Evolutionary conservation across 768 basidiomycete species (phyloP).

Genomic region (Psilocybe cubensis): DNA sequence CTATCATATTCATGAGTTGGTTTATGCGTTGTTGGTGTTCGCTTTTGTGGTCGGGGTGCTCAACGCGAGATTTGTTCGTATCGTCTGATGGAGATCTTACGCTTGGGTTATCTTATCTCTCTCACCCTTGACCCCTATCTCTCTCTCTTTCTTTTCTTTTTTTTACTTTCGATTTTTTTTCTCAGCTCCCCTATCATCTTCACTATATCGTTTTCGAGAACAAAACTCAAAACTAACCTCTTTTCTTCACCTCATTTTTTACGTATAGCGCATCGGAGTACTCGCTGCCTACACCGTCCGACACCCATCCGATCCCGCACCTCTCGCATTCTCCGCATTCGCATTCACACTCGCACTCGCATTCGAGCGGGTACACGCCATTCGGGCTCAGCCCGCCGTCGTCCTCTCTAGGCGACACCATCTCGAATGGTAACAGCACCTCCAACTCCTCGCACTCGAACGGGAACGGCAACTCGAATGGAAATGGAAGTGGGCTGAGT

Average conservation of each 20-base stretch:
- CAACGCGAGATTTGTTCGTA: too few species aligned
- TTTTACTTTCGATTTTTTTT: not conserved
- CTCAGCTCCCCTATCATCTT: too few species aligned
- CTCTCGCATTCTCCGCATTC: slow-evolving; percentile 17
- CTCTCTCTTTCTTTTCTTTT: not conserved
- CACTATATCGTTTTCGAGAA: too few species aligned
- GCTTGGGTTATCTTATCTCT: too few species aligned
- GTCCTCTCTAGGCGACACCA: not conserved
- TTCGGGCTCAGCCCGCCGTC: slow-evolving; percentile 32
- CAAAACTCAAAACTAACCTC: not conserved
- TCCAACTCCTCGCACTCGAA: slow-evolving; percentile 3
- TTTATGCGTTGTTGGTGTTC: too few species aligned
- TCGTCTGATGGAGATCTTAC: too few species aligned
- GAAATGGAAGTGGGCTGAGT: slow-evolving; percentile 1
- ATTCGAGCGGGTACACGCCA: slow-evolving; percentile 29
- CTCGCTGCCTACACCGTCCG: slow-evolving; percentile 45
- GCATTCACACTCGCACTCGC: slow-evolving; percentile 30
- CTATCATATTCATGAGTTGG: too few species aligned
- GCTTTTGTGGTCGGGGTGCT: too few species aligned
- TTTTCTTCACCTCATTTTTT: slow-evolving; percentile 1
- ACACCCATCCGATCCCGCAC: slow-evolving; percentile 30
- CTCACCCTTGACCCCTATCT: not conserved
- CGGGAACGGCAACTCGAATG: slow-evolving; percentile 10
- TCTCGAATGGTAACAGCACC: not conserved
- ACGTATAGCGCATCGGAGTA: slow-evolving; percentile 36